Percentiles rank a stretch among this genome's conserved stretches.
phyloP scores from a whole-genome alignment of 2,329 filamentous ascomycete genomes.

The Parascedosporium putredinis region DNA sequence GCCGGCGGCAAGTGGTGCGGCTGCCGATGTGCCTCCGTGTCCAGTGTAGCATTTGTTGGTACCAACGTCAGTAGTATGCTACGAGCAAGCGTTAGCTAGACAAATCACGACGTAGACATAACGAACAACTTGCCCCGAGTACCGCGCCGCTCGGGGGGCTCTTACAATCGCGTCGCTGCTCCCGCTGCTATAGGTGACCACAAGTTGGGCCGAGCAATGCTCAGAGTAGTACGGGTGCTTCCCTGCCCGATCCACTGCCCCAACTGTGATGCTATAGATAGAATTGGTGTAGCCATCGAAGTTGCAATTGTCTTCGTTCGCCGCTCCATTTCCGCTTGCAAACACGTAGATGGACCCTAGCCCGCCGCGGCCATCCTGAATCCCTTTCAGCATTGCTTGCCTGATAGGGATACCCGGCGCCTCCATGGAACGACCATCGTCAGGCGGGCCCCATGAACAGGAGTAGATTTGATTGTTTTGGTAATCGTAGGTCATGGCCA shows the following conservation, averaged over 20 bases:
- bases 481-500: constrained; percentile 84
- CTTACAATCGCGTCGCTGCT: constrained; percentile 68
- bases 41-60: constrained; percentile 63
- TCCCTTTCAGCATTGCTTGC: constrained; percentile 80
- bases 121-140: background rate
- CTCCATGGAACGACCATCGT: constrained; percentile 91
- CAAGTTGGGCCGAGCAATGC: constrained; percentile 86
- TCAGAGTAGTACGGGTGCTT: constrained; percentile 95
- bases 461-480: constrained; percentile 95
- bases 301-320: constrained; percentile 88
- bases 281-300: constrained; percentile 99
- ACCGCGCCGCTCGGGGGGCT: background rate
- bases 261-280: constrained; percentile 96
- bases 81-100: background rate
- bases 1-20: constrained; percentile 83
- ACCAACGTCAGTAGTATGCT: constrained; percentile 93
- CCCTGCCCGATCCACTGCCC: constrained; percentile 79
- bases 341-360: constrained; percentile 93
- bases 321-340: constrained; percentile 87
- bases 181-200: constrained; percentile 94
- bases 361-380: constrained; percentile 76
- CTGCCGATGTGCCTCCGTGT: constrained; percentile 94
- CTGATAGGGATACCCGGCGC: constrained; percentile 81
- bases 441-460: constrained; percentile 94
- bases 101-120: too few species aligned